Conservation (phyloP, 495 filamentous ascomycete genomes). For the Cladorrhinum samala region DNA sequence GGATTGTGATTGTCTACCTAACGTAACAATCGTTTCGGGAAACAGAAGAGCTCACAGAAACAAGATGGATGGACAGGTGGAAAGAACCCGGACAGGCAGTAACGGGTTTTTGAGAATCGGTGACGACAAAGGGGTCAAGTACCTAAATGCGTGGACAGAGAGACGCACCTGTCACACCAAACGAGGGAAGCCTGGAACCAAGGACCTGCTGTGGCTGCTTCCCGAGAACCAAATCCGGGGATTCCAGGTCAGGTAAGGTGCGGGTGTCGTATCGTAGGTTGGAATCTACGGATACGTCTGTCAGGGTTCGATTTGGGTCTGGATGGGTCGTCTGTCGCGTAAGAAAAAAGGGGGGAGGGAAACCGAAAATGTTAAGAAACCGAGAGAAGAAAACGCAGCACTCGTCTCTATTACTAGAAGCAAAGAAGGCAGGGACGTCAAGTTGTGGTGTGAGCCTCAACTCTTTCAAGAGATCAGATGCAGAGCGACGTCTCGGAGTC, state of each 20-base stretch:
- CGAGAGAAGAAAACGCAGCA: no score
- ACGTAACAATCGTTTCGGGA: background rate
- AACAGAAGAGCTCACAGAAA: no score
- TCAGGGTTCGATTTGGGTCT: background rate
- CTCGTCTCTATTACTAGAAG: no score
- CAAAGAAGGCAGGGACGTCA: background rate
- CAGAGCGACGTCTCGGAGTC: slow-evolving; percentile 2
- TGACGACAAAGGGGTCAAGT: background rate
- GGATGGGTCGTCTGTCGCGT: no score
- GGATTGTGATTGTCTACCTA: background rate
- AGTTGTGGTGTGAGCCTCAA: background rate
- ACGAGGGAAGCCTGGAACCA: slow-evolving; percentile 3
- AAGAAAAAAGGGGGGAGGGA: no score
- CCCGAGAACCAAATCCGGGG: slow-evolving; percentile 1
- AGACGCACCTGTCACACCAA: slow-evolving; percentile 11
- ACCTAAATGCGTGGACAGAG: no score
- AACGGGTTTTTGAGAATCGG: background rate
- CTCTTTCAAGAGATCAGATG: slow-evolving; percentile 5
- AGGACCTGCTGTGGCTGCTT: slow-evolving; percentile 6
- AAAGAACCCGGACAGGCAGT: background rate
- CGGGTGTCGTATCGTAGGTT: no score
- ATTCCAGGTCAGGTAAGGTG: no score
- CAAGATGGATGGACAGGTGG: no score
- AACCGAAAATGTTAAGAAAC: no score
- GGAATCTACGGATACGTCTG: background rate